Evolutionary conservation across 768 basidiomycete genomes (phyloP), one percentile per base, ranked within the genome.

Genomic region (Panaeolus papilionaceus): DNA sequence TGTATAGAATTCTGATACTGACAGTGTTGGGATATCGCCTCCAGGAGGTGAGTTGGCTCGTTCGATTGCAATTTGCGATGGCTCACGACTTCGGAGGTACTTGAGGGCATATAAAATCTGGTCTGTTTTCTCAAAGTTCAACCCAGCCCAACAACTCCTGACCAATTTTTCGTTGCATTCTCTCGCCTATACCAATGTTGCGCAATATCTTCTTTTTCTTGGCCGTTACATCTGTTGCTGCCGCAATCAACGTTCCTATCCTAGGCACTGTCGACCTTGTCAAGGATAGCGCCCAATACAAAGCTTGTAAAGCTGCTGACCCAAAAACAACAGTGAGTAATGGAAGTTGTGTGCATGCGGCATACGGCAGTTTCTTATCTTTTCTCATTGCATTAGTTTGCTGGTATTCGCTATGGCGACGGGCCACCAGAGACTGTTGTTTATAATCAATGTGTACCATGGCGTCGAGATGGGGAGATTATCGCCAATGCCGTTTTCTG

Each of bases 401-500:
- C 70, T 11, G 70, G 61, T 38, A 71, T 71, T 26, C 66, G 70
- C 38, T 71, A 71, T 23, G 70, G 67, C n/a, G 62, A 67, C 49
- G 70, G 70, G 4, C 68, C 63, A n/a, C 70, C 65, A 1, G 70
- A 71, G 37, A 64, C 68, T 18, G 66, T 71, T 1, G 33, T 44
- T 38, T 71, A 71, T 51, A 71, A 71, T 54, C 70, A 71, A 62
- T 71, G 70, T 39, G 70, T 71, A 8, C 70, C 70, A 23, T 71
- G 70, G 70, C 64, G 70, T 54, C 63, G 49, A 23, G 62, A 67
- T 38, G 64, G 63, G 9, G 49, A 61, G 10, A 65, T 69, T 33
- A 71, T 71, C 26, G 70, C 70, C 37, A 71, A 71, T 51, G 65
- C 70, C 2, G 70, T 71, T 28, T 71, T 71, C 51, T 71, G 70